phyloP scores from a whole-genome alignment of 2,329 filamentous ascomycete genomes.

The Erysiphe pulchra region DNA sequence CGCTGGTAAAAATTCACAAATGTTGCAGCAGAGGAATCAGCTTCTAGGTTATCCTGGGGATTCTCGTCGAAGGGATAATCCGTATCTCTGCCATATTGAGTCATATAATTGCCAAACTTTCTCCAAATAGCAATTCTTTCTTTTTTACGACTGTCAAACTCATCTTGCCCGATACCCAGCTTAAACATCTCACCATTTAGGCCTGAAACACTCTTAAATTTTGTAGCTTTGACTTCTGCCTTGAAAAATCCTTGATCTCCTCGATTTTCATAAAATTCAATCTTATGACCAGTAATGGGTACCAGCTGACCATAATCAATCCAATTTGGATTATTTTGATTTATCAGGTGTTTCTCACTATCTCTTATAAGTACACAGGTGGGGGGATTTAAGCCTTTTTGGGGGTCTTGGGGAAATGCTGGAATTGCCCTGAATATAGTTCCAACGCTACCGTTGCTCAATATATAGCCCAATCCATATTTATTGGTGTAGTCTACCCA shows the following conservation, averaged over 20 bases:
- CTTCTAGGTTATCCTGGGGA: slow-evolving; percentile 9
- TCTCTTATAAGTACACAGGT: slow-evolving; percentile 47
- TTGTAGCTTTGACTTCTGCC: slow-evolving; percentile 36
- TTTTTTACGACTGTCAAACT: slow-evolving; percentile 38
- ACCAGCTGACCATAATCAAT: slow-evolving; percentile 32
- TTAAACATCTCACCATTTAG: slow-evolving; percentile 33
- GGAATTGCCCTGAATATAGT: slow-evolving; percentile 32
- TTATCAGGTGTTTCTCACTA: slow-evolving; percentile 43
- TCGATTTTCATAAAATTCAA: slow-evolving; percentile 53
- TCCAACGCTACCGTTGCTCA: slow-evolving; percentile 59
- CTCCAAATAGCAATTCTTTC: slow-evolving; percentile 44
- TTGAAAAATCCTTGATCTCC: slow-evolving; percentile 35
- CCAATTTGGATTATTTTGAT: slow-evolving; percentile 29
- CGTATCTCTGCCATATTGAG: slow-evolving; percentile 48
- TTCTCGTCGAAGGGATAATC: slow-evolving; percentile 23
- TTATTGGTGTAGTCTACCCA: slow-evolving; percentile 83
- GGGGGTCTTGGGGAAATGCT: slow-evolving; percentile 20
- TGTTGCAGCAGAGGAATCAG: slow-evolving; percentile 16
- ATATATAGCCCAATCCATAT: slow-evolving; percentile 60
- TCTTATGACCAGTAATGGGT: slow-evolving; percentile 31
- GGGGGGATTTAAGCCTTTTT: slow-evolving; percentile 31
- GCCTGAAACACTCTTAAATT: slow-evolving; percentile 28
- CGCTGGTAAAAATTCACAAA: slow-evolving; percentile 62
- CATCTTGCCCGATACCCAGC: slow-evolving; percentile 34
- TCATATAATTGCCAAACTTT: slow-evolving; percentile 53